Percentiles rank a stretch among this genome's conserved stretches.
phyloP scores from a whole-genome alignment of 768 basidiomycete genomes.

The Collybia mongolica region DNA sequence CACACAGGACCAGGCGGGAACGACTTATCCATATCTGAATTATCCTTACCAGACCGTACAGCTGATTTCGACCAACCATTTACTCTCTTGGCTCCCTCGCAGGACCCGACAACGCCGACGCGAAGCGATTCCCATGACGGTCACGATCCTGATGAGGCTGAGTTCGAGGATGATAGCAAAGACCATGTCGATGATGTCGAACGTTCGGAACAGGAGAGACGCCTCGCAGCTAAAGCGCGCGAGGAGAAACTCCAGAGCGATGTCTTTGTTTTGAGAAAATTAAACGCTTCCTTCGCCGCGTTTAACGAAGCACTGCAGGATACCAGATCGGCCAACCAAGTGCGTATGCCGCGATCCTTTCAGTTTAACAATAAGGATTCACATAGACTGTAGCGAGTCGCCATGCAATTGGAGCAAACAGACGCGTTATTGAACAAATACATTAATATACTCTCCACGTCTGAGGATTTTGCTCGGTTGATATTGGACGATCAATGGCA shows the following conservation, averaged over 20 bases:
- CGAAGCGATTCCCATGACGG: slow-evolving; percentile 1
- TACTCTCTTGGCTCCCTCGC: slow-evolving; percentile 13
- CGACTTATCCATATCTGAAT: slow-evolving; percentile 36
- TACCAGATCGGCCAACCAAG: slow-evolving; percentile 70
- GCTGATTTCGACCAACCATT: slow-evolving; percentile 11
- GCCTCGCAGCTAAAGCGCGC: slow-evolving; percentile 21
- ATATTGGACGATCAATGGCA: slow-evolving; percentile 78
- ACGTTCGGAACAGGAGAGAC: slow-evolving; percentile 19
- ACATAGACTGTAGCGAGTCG: slow-evolving; percentile 51
- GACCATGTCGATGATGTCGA: slow-evolving; percentile 13
- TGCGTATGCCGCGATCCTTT: slow-evolving; percentile 25
- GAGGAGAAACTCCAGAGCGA: slow-evolving; percentile 79
- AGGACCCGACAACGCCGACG: slow-evolving; percentile 13
- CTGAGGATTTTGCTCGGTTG: slow-evolving; percentile 64
- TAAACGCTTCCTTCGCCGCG: slow-evolving; percentile 66
- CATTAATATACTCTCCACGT: slow-evolving; percentile 63
- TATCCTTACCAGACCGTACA: slow-evolving; percentile 29
- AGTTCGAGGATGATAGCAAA: slow-evolving; percentile 1
- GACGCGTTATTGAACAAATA: slow-evolving; percentile 77
- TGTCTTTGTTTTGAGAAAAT: slow-evolving; percentile 66
- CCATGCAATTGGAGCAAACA: slow-evolving; percentile 66
- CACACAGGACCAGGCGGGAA: slow-evolving; percentile 25
- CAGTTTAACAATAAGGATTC: not conserved
- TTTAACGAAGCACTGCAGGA: slow-evolving; percentile 69
- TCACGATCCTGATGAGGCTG: slow-evolving; percentile 7